Conservation (phyloP, 257 asterid genomes). For the Verbascum thapsus region DNA sequence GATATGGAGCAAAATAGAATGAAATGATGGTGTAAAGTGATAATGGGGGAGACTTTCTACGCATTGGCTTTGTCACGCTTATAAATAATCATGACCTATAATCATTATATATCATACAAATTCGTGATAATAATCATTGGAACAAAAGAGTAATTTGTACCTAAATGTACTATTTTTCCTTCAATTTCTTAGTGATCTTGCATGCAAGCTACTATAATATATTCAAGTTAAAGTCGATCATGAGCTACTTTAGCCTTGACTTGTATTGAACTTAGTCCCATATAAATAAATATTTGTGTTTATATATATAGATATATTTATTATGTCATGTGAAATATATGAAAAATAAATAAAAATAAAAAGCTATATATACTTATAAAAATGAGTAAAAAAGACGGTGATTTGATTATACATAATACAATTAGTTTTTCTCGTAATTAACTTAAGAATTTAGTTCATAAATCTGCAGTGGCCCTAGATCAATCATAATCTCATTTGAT, state of each 20-base stretch:
- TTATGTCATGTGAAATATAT: too few species aligned
- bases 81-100: conserved; percentile 34
- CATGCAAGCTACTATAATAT: neutral
- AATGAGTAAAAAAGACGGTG: too few species aligned
- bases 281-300: too few species aligned
- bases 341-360: too few species aligned
- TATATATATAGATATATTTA: too few species aligned
- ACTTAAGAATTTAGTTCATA: too few species aligned
- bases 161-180: neutral
- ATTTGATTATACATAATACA: too few species aligned
- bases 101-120: conserved; percentile 32
- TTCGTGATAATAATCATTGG: conserved; percentile 36
- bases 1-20: neutral
- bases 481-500: conserved; percentile 20
- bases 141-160: neutral
- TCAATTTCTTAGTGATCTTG: neutral
- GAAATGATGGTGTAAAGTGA: conserved; percentile 22
- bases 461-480: neutral
- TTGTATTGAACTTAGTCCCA: too few species aligned
- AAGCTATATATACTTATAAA: too few species aligned
- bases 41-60: conserved; percentile 27
- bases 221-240: neutral
- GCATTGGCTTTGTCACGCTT: conserved; percentile 37
- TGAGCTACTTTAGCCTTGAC: too few species aligned
- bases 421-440: too few species aligned